Evolutionary conservation across 768 basidiomycete species (phyloP).

Genomic region (Pleurotus sapidus): DNA sequence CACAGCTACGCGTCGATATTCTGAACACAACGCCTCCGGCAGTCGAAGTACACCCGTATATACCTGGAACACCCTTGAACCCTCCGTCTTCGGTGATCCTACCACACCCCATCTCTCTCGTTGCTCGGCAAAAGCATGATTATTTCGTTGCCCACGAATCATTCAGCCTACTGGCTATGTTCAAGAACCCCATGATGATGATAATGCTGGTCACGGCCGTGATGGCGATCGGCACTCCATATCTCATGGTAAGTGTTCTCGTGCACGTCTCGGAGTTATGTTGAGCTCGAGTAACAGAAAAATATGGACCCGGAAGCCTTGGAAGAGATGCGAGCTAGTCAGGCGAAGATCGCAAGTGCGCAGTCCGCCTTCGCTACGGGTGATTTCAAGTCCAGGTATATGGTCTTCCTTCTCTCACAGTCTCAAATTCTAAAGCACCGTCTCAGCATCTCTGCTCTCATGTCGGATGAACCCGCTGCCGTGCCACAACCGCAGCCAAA

Average conservation of each 20-base stretch:
- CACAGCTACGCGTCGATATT: constrained; percentile 70
- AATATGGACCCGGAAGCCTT: constrained; percentile 71
- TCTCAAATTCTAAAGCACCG: background rate
- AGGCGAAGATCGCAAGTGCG: constrained; percentile 50
- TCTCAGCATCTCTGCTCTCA: constrained; percentile 3
- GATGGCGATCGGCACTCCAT: constrained; percentile 73
- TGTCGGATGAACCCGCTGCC: background rate
- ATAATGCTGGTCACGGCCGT: constrained; percentile 66
- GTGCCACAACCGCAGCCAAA: background rate
- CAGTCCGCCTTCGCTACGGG: constrained; percentile 59
- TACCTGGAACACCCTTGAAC: constrained; percentile 65
- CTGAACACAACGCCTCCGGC: constrained; percentile 30
- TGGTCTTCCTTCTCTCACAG: background rate
- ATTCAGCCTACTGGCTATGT: constrained; percentile 74
- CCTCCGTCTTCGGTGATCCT: constrained; percentile 53
- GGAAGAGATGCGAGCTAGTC: constrained; percentile 61
- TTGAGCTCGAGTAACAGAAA: constrained; percentile 44
- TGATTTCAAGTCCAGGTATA: constrained; percentile 57
- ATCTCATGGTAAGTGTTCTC: constrained; percentile 56
- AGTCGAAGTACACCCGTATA: constrained; percentile 56
- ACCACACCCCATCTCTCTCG: constrained; percentile 58
- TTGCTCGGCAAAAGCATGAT: constrained; percentile 49
- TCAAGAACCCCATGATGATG: constrained; percentile 84
- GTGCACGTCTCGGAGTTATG: background rate
- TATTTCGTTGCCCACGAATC: constrained; percentile 71